Evolutionary conservation across 2,329 filamentous ascomycete species (phyloP), one percentile per base, ranked within the genome.

Genomic region (Tolypocladium nubicola): DNA sequence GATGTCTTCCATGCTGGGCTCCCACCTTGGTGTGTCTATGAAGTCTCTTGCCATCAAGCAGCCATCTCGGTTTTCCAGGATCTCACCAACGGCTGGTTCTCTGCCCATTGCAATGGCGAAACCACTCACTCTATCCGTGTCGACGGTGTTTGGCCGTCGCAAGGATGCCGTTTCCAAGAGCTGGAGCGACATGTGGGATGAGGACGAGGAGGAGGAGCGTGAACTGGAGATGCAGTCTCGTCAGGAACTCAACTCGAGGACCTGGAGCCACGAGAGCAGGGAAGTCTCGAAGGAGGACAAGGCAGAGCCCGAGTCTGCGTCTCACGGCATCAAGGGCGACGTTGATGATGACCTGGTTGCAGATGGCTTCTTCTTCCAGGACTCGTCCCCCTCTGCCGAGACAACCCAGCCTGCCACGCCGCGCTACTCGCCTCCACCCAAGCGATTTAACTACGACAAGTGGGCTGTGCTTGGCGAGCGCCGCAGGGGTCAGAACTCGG

Each of bases 141-240:
- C 89, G 5, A 83, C 87, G 68, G 83, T 93, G 54, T 93, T 96
- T 69, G 89, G 89, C 55, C 85, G 85, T 67, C 85, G 88, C 69
- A 82, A 84, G 61, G 88, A 93, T 52, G 78, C 82, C 53, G 89
- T 95, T 53, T 96, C 94, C 57, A 97, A 97, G 86, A 97, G 94
- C 78, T 99, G 94, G 94, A 96, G 92, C 67, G 94, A 99, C 71
- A 85, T 97, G 71, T 97, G 91, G 87, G 93, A 97, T 59, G 93
- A 97, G 71, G 93, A 97, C 56, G 76, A 79, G 52, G 91, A 94
- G 67, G 86, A 88, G 62, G 85, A 88, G 61, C 83, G 89, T 64
- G 82, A 87, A 65, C 83, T 87, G 67, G 80, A 80, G 60, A 74
- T 75, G 59, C 81, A 81, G 61, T 59, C 65, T 43, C 74, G 88